phyloP scores from a whole-genome alignment of 2,329 filamentous ascomycete species.

The Pseudovirgaria hyperparasitica region DNA sequence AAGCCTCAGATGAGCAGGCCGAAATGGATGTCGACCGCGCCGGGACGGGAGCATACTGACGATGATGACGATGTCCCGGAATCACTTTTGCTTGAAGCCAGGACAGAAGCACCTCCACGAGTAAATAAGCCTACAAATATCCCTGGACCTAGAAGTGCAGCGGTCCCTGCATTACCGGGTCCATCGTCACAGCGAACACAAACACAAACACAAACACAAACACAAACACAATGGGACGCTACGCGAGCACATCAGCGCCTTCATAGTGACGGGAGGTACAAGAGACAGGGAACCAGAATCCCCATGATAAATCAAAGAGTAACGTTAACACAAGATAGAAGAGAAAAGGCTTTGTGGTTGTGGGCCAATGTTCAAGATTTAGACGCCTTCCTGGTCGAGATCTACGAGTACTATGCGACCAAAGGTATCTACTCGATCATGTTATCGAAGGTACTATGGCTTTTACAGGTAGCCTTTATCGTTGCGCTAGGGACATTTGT shows the following conservation, averaged over 20 bases:
- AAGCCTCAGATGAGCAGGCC: conserved; percentile 18
- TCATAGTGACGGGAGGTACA: conserved; percentile 18
- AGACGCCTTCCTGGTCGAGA: conserved; percentile 72
- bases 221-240: conserved; percentile 40
- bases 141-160: conserved; percentile 10
- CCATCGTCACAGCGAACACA: conserved; percentile 29
- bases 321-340: conserved; percentile 37
- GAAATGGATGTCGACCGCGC: conserved; percentile 21
- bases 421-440: conserved; percentile 79
- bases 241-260: conserved; percentile 33
- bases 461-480: conserved; percentile 67
- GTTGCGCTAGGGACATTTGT: conserved; percentile 73
- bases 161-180: conserved; percentile 29
- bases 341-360: conserved; percentile 76
- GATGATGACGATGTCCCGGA: conserved; percentile 51
- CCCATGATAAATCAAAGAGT: conserved; percentile 11
- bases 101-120: conserved; percentile 18
- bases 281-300: conserved; percentile 12
- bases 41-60: conserved; percentile 20
- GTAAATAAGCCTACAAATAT: conserved; percentile 10
- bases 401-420: conserved; percentile 76
- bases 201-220: too few species aligned
- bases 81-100: conserved; percentile 47
- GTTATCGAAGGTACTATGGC: conserved; percentile 55
- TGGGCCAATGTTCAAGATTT: conserved; percentile 88